phyloP scores from a whole-genome alignment of 495 filamentous ascomycete genomes.

The Aspergillus sparsus region DNA sequence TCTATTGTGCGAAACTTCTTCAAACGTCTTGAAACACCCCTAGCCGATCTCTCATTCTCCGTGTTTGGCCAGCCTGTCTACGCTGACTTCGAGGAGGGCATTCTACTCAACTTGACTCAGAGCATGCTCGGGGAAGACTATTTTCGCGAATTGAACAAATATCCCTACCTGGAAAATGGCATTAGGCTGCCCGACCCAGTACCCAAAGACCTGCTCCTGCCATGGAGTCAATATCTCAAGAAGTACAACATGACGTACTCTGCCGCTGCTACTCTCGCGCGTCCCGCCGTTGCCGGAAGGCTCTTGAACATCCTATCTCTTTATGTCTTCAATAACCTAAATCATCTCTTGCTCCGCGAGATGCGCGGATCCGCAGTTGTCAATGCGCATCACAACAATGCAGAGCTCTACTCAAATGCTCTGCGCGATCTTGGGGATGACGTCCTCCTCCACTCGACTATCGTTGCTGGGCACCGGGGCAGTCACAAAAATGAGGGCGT shows the following conservation, averaged over 20 bases:
- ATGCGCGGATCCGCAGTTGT: neutral
- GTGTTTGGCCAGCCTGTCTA: conserved; percentile 36
- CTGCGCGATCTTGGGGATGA: conserved; percentile 7
- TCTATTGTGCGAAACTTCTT: conserved; percentile 35
- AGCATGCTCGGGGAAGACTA: conserved; percentile 23
- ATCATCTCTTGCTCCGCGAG: neutral
- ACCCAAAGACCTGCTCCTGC: conserved; percentile 49
- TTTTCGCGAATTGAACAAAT: conserved; percentile 31
- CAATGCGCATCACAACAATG: neutral
- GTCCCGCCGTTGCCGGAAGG: conserved; percentile 35
- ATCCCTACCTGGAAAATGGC: conserved; percentile 44
- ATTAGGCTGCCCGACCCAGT: conserved; percentile 46
- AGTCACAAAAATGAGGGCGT: conserved; percentile 30
- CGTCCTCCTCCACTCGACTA: conserved; percentile 21
- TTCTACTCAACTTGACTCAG: conserved; percentile 18
- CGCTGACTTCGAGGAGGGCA: conserved; percentile 32
- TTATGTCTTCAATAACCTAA: conserved; percentile 21
- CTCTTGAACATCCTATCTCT: conserved; percentile 29
- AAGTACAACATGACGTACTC: conserved; percentile 41
- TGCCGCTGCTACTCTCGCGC: conserved; percentile 17
- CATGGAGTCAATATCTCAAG: conserved; percentile 46
- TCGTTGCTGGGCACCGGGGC: conserved; percentile 29
- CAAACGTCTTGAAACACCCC: conserved; percentile 30
- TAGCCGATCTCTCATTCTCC: conserved; percentile 5
- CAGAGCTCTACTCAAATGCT: conserved; percentile 7